A percentile compares a stretch with the other conserved stretches of the same genome.
These are phyloP conservation scores for Microdochium bolleyi DNA, from an alignment of 2,329 filamentous ascomycete genomes.

Conservation along the genomic window DNA sequence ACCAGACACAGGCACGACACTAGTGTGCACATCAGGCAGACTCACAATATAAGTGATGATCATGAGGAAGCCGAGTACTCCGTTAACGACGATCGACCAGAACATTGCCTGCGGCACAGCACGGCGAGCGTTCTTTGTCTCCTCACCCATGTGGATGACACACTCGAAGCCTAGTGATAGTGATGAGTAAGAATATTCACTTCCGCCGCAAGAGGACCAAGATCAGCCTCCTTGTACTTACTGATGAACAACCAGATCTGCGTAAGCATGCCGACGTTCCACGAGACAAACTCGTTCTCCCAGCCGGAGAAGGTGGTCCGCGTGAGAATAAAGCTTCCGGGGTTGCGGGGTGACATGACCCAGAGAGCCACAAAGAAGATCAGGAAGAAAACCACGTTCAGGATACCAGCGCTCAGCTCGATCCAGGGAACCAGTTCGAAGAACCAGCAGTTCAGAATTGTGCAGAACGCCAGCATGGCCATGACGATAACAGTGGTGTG, in stretches of 20 bases:
- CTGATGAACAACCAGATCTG: conserved; percentile 7
- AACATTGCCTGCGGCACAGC: conserved; percentile 4
- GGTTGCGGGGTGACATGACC: conserved; percentile 4
- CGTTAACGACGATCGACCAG: conserved; percentile 5
- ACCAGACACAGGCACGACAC: no score
- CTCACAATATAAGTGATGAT: not conserved
- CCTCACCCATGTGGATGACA: conserved; percentile 7
- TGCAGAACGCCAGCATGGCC: conserved; percentile 1
- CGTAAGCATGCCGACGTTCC: conserved; percentile 3
- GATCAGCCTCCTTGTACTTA: not conserved
- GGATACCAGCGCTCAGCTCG: conserved; percentile 2
- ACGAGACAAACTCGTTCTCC: conserved; percentile 4
- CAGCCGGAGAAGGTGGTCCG: conserved; percentile 4
- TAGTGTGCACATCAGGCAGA: no score
- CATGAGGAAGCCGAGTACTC: conserved; percentile 3
- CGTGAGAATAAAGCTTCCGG: conserved; percentile 1
- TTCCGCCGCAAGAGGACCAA: not conserved
- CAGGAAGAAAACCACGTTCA: conserved; percentile 4
- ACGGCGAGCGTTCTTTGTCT: conserved; percentile 6
- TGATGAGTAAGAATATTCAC: not conserved
- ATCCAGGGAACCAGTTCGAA: conserved; percentile 5
- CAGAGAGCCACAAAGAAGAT: conserved; percentile 2
- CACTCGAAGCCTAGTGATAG: conserved; percentile 2
- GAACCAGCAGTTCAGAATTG: conserved; percentile 3
- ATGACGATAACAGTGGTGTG: conserved; percentile 4